Base-by-base conservation (phyloP, 768 basidiomycete genomes). In the Guyanaporus albipodus region DNA sequence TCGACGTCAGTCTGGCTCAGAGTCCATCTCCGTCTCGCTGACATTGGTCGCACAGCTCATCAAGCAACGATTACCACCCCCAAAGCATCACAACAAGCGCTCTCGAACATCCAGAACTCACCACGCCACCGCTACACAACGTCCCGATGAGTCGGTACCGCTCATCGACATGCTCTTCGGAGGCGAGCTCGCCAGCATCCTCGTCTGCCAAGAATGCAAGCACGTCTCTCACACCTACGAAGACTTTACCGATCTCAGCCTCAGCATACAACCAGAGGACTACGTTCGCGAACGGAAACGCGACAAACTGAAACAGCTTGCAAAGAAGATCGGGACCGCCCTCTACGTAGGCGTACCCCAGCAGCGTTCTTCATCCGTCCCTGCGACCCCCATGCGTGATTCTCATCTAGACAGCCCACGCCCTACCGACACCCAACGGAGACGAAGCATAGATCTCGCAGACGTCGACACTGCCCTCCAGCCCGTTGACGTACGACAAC, bases 161-260 rank as follows among this genome's bases (percentile, higher is more conserved):
- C 86, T 95, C 52, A 79, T 87, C 5, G 93, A 96, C 67, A 87
- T 89, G 72, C 74, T 96, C 46, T 98, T 96, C 58, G 88, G 89
- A 26, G 94, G 94, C 6, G 79, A 82, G 57, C 75, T 98, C 38
- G 84, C 91, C 6, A 90, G 87, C 69, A 85, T 96, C 61, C 85
- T 98, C 39, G 87, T 98, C 3, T 98, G 94, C 64, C 91, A 93
- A 56, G 80, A 81, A 48, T 98, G 94, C 79, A 94, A 95, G 65
- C 82, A 90, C 58, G 81, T 96, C 40, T 95, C 92, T 3, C 83
- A 91, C 54, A 64, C 59, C 18, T 54, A 54, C 22, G 94, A 98
- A 66, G 91, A 92, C 60, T 97, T 96, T 66, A 85, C 87, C 63
- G 94, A 96, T 66, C 84, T 98, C 56, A 91, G 90, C 42, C 71